phyloP scores from a whole-genome alignment of 202 grass and related monocot genomes.

The Cymbopogon flexuosus region DNA sequence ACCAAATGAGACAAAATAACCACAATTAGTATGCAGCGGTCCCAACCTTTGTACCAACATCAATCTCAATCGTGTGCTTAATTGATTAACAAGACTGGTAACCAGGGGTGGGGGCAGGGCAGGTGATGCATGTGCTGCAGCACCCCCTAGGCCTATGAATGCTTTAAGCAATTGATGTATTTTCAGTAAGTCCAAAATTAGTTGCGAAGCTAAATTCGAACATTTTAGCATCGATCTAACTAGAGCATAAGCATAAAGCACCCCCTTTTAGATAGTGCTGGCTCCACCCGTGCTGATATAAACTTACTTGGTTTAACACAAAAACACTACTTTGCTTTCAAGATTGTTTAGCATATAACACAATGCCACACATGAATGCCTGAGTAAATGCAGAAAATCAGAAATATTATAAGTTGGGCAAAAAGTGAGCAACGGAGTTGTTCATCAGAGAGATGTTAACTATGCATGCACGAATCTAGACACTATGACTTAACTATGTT shows the following conservation, averaged over 20 bases:
- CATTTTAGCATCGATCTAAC: too few species aligned
- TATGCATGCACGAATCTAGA: background rate
- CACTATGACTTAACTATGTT: background rate
- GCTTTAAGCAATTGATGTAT: too few species aligned
- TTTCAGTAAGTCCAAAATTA: too few species aligned
- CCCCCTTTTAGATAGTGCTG: too few species aligned
- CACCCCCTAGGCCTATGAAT: too few species aligned
- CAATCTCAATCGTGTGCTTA: background rate
- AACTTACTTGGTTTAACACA: background rate
- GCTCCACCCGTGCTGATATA: too few species aligned
- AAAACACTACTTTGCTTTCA: background rate
- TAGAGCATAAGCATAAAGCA: too few species aligned
- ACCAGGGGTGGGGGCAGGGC: too few species aligned
- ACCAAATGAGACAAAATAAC: background rate
- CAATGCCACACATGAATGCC: background rate
- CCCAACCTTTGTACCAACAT: background rate
- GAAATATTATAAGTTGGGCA: background rate
- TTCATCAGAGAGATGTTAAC: background rate
- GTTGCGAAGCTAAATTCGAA: too few species aligned
- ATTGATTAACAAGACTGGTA: background rate
- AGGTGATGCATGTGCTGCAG: too few species aligned
- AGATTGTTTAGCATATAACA: conserved; percentile 15
- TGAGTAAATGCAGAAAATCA: background rate
- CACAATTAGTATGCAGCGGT: background rate
- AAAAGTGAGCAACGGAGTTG: background rate